A percentile compares a stretch with the other conserved stretches of the same genome.
These are phyloP conservation scores for Glycine tomentella DNA, from an alignment of 306 rosid species.

Conservation along the genomic window DNA sequence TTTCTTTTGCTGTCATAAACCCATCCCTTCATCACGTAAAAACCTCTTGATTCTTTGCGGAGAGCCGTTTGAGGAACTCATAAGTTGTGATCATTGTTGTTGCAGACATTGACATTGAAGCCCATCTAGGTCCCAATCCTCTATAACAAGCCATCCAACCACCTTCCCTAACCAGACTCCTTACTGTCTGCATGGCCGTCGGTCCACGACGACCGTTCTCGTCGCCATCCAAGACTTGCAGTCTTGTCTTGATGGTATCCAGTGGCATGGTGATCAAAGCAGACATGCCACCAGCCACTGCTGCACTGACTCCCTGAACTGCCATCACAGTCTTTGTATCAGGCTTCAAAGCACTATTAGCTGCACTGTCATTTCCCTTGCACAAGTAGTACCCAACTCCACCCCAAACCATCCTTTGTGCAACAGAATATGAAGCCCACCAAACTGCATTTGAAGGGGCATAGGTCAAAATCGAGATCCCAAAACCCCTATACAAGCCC, in stretches of 20 bases:
- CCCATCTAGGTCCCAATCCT: slow-evolving; percentile 93
- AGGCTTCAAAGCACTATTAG: slow-evolving; percentile 49
- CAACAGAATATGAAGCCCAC: slow-evolving; percentile 92
- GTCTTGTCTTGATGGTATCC: slow-evolving; percentile 85
- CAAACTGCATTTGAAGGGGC: slow-evolving; percentile 92
- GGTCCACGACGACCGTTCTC: slow-evolving; percentile 87
- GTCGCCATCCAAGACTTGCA: slow-evolving; percentile 85
- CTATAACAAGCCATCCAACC: slow-evolving; percentile 91
- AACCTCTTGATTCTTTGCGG: slow-evolving; percentile 75
- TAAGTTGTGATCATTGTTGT: slow-evolving; percentile 96
- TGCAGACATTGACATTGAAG: slow-evolving; percentile 90
- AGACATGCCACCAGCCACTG: slow-evolving; percentile 87
- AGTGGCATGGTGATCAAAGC: slow-evolving; percentile 91
- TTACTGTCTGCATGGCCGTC: slow-evolving; percentile 67
- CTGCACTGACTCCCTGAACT: slow-evolving; percentile 93
- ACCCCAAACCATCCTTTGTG: slow-evolving; percentile 79
- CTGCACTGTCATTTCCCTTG: slow-evolving; percentile 48
- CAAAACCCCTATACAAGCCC: slow-evolving; percentile 67
- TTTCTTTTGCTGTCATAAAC: slow-evolving; percentile 6
- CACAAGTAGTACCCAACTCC: slow-evolving; percentile 66
- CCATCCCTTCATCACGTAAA: slow-evolving; percentile 50
- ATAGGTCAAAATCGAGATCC: slow-evolving; percentile 76
- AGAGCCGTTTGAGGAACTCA: slow-evolving; percentile 85
- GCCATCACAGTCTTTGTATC: slow-evolving; percentile 77
- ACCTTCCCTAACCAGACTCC: slow-evolving; percentile 84